A percentile compares a stretch with the other conserved stretches of the same genome.
These are phyloP conservation scores for Odontarrhena argentea DNA, from an alignment of 345 rosid species.

Conservation along the genomic window DNA sequence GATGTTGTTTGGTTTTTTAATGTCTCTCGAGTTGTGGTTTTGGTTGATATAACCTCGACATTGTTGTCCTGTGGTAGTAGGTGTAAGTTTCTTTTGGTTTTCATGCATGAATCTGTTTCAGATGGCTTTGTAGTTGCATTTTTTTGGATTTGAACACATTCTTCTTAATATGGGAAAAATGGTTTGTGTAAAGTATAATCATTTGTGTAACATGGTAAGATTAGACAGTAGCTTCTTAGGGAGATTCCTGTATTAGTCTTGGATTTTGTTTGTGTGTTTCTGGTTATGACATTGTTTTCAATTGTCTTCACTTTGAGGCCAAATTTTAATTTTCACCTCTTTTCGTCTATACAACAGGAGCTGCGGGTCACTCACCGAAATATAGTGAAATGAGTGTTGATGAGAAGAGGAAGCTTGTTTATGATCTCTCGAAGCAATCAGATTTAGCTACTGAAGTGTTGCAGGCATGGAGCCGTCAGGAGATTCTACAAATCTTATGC, in stretches of 20 bases:
- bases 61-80: conserved; percentile 24
- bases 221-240: conserved; percentile 5
- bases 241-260: neutral
- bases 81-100: conserved; percentile 21
- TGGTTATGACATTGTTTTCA: conserved; percentile 20
- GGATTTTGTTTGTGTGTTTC: conserved; percentile 11
- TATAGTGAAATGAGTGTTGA: conserved; percentile 62
- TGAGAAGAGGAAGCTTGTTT: conserved; percentile 70
- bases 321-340: neutral
- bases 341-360: conserved; percentile 24
- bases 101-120: neutral
- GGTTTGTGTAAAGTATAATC: conserved; percentile 16
- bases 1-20: conserved; percentile 17
- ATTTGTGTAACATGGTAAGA: neutral
- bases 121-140: neutral
- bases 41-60: conserved; percentile 27
- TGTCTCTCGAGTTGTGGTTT: conserved; percentile 1
- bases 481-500: conserved; percentile 77
- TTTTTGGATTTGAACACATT: conserved; percentile 11
- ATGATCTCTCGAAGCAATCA: conserved; percentile 58
- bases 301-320: neutral
- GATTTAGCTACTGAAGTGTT: conserved; percentile 65
- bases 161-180: conserved; percentile 7
- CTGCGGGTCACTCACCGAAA: conserved; percentile 54
- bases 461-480: conserved; percentile 72